Evolutionary conservation across 1,139 yeast genomes (phyloP).

Genomic region (Yamadazyma diddensiae): DNA sequence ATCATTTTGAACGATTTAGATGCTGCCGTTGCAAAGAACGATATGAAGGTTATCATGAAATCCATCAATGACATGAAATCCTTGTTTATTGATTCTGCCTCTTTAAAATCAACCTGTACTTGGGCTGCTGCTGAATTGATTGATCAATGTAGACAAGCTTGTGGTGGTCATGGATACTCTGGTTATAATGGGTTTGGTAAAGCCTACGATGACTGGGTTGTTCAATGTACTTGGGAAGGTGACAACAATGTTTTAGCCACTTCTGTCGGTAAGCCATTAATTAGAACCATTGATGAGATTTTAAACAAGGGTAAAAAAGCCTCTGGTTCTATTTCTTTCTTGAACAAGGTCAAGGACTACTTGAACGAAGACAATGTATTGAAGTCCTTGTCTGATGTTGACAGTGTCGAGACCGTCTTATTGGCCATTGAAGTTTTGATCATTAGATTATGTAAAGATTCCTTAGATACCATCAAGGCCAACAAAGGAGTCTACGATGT

Average conservation of each 20-base stretch:
- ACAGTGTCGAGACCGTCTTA: constrained; percentile 24
- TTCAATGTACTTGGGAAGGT: constrained; percentile 98
- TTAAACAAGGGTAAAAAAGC: constrained; percentile 30
- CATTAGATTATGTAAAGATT: constrained; percentile 45
- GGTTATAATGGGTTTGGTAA: constrained; percentile 88
- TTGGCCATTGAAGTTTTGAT: constrained; percentile 43
- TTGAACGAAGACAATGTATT: constrained; percentile 31
- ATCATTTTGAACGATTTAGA: constrained; percentile 55
- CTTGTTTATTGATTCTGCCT: constrained; percentile 81
- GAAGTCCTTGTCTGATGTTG: constrained; percentile 33
- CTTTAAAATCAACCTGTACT: constrained; percentile 84
- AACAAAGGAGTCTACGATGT: constrained; percentile 51
- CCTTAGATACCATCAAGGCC: constrained; percentile 40
- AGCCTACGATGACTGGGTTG: constrained; percentile 89
- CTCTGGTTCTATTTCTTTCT: constrained; percentile 44
- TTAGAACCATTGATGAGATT: constrained; percentile 49
- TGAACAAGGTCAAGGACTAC: constrained; percentile 30
- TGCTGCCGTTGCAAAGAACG: constrained; percentile 45
- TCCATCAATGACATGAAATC: constrained; percentile 70
- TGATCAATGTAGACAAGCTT: constrained; percentile 90
- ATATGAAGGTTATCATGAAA: constrained; percentile 36
- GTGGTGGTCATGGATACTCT: constrained; percentile 96
- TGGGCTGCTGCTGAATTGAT: constrained; percentile 80
- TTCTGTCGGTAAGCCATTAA: constrained; percentile 75
- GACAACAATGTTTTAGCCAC: constrained; percentile 85